A percentile compares a stretch with the other conserved stretches of the same genome.
These are phyloP conservation scores for Petasospora fabianii DNA, from an alignment of 1,139 yeast species.

Conservation along the genomic window DNA sequence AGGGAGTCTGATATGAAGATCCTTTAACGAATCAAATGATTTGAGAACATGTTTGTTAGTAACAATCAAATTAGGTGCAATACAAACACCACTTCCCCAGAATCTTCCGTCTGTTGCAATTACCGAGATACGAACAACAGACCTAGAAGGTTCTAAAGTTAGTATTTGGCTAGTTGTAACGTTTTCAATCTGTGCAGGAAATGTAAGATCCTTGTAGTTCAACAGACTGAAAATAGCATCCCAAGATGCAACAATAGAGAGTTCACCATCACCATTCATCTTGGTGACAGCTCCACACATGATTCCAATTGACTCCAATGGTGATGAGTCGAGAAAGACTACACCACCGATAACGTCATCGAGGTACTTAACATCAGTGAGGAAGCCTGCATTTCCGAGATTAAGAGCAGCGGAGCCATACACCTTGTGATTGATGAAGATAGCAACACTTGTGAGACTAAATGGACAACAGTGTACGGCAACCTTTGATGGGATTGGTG, in stretches of 20 bases:
- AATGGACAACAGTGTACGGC: constrained; percentile 48
- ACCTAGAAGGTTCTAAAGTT: constrained; percentile 14
- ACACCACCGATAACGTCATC: constrained; percentile 68
- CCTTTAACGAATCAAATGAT: constrained; percentile 8
- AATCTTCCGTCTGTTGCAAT: constrained; percentile 22
- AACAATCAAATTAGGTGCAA: constrained; percentile 33
- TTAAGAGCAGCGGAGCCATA: constrained; percentile 44
- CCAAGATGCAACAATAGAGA: constrained; percentile 53
- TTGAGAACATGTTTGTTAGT: constrained; percentile 45
- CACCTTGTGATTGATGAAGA: constrained; percentile 47
- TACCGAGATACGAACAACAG: constrained; percentile 27
- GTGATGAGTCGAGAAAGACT: constrained; percentile 28
- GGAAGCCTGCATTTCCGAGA: constrained; percentile 31
- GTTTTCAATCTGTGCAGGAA: background rate
- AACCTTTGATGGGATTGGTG: constrained; percentile 25
- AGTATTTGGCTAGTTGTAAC: background rate
- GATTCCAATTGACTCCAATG: constrained; percentile 41
- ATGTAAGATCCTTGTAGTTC: constrained; percentile 5
- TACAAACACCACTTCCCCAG: constrained; percentile 48
- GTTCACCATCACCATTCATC: constrained; percentile 58
- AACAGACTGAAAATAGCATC: constrained; percentile 25
- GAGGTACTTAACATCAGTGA: constrained; percentile 53
- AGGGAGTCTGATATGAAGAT: constrained; percentile 12
- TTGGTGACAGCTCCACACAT: constrained; percentile 50
- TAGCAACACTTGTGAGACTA: constrained; percentile 52